Conservation (phyloP, 176 grass and related monocot genomes). For the Lolium perenne region DNA sequence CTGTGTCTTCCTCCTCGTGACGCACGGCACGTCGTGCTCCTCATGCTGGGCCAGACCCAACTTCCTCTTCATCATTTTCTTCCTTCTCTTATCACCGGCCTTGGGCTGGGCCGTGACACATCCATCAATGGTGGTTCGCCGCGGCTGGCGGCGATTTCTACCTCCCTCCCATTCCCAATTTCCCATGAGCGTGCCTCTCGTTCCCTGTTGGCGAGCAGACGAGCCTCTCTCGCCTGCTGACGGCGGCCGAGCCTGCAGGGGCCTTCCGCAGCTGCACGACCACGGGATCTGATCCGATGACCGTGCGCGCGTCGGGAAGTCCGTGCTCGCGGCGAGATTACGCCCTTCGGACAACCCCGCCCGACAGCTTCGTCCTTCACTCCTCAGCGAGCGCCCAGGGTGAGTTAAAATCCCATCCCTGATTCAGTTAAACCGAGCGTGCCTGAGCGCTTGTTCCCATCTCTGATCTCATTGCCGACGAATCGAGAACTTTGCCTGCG, state of each 20-base stretch:
- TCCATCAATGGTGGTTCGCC: neutral
- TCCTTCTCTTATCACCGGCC: too few relatives aligned
- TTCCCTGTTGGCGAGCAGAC: neutral
- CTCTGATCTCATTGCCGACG: neutral
- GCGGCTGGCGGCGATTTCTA: neutral
- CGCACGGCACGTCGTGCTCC: too few relatives aligned
- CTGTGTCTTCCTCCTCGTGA: too few relatives aligned
- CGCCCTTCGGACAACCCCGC: neutral
- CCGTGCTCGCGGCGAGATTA: neutral
- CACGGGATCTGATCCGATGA: slow-evolving; percentile 8
- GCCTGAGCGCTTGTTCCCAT: neutral
- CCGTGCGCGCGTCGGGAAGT: neutral
- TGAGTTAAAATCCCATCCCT: slow-evolving; percentile 9
- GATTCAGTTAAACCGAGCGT: neutral
- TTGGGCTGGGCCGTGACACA: too few relatives aligned
- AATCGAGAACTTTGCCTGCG: neutral
- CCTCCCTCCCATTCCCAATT: neutral
- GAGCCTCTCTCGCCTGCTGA: neutral
- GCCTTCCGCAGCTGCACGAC: neutral
- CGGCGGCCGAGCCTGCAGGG: neutral
- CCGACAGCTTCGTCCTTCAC: neutral
- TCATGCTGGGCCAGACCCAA: too few relatives aligned
- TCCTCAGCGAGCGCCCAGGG: neutral
- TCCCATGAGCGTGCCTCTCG: neutral
- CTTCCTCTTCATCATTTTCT: too few relatives aligned